Percentiles rank a stretch among this genome's conserved stretches.
These are phyloP conservation scores for Exophiala viscosa DNA, from an alignment of 2,329 filamentous ascomycete species.

Conservation along the genomic window DNA sequence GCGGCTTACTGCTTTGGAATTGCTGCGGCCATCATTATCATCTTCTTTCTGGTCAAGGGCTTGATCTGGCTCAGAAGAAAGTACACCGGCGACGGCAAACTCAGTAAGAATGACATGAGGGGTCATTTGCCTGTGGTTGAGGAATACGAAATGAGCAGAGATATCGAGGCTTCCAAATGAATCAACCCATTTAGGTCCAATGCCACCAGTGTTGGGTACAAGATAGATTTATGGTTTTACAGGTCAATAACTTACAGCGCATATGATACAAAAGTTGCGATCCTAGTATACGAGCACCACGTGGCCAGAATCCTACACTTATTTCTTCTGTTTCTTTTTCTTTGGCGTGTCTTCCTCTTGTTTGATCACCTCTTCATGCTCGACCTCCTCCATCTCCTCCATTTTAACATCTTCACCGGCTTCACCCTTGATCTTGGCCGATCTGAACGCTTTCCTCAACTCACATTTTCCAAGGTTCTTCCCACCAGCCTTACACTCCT, in stretches of 20 bases:
- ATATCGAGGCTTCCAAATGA: conserved; percentile 2
- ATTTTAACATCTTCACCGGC: conserved; percentile 58
- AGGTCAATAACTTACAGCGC: too few species aligned
- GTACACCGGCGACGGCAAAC: conserved; percentile 30
- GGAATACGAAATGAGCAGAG: conserved; percentile 12
- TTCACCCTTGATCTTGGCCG: conserved; percentile 59
- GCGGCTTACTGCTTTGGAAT: conserved; percentile 64
- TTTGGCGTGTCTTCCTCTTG: conserved; percentile 11
- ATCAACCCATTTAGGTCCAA: not conserved
- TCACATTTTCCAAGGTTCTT: conserved; percentile 60
- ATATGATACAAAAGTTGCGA: too few species aligned
- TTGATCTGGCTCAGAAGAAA: conserved; percentile 54
- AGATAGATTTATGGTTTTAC: not conserved
- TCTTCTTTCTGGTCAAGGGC: conserved; percentile 52
- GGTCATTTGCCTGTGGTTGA: not conserved
- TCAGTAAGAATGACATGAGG: conserved; percentile 13
- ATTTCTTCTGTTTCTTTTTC: not conserved
- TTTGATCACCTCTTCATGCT: conserved; percentile 8
- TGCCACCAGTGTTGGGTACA: not conserved
- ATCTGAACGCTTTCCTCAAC: conserved; percentile 59
- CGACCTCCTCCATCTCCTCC: conserved; percentile 38
- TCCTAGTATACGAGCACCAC: too few species aligned
- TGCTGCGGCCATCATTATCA: conserved; percentile 51
- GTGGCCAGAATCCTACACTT: not conserved
- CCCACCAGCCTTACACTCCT: conserved; percentile 53